Evolutionary conservation across 1,284 basidiomycete species (phyloP), one percentile per base, ranked within the genome.

Genomic region (Puccinia polysora): DNA sequence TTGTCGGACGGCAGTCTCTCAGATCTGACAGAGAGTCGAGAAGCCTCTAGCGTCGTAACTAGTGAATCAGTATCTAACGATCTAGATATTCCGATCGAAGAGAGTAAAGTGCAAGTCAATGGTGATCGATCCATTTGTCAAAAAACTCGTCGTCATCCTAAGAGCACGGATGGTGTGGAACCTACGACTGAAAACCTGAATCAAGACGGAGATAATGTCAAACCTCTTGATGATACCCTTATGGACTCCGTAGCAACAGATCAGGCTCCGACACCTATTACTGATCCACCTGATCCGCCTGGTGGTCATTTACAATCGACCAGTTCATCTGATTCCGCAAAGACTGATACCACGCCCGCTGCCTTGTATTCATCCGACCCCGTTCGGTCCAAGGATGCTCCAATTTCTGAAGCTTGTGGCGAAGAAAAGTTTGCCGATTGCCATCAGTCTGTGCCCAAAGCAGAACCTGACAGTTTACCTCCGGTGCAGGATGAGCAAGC

Each of bases 21-120:
- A 2, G 56, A 59, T 25, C 56, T 59, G 23, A 38, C 56, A 15
- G 56, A 59, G 18, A 59, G 56, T n/a, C 18, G 36, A 59, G 56
- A 59, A 20, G 32, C 56, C n/a, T 59, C 56, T 34, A 40, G 18
- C 12, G 56, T n/a, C 36, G n/a, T 40, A 34, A 40, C 56, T n/a
- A 23, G 34, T 25, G 56, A 59, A 30, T 59, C 56, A 38, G 1
- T 40, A 38, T 59, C 56, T 23, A 38, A 40, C 15, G 56, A 20
- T 34, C 12, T 38, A 20, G 28, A 7, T 59, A 10, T 2, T 32
- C 18, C 36, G 34, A n/a, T 38, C 4, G 14, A 30, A 40, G 36
- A 10, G 34, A 38, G 43, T 59, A 38, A 40, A 40, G 40, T 38
- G 25, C 18, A 36, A 36, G 18, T n/a, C n/a, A n/a, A 38, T 30